Evolutionary conservation across 495 filamentous ascomycete genomes (phyloP).

Genomic region (Aspergillus wentii): DNA sequence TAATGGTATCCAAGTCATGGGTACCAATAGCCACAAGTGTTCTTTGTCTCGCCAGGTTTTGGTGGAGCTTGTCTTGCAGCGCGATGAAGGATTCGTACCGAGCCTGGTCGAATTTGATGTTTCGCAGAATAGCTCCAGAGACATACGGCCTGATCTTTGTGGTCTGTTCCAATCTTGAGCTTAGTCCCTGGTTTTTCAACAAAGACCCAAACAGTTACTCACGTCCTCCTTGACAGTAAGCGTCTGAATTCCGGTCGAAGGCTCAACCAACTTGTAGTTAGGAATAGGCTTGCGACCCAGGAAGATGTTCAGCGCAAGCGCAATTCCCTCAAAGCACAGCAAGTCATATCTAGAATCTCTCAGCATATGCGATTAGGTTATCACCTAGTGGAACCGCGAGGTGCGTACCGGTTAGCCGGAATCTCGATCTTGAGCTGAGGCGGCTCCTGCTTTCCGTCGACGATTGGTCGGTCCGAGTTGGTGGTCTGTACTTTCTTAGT

Average conservation of each 20-base stretch:
- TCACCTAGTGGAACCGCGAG: not conserved
- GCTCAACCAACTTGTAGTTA: slow-evolving; percentile 68
- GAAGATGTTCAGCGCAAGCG: slow-evolving; percentile 95
- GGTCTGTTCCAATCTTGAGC: slow-evolving; percentile 55
- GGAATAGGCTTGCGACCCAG: slow-evolving; percentile 65
- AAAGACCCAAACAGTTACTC: slow-evolving; percentile 16
- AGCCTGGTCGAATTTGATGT: slow-evolving; percentile 84
- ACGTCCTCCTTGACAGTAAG: slow-evolving; percentile 74
- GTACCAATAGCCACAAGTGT: slow-evolving; percentile 95
- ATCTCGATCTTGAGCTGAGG: slow-evolving; percentile 98
- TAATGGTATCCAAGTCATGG: slow-evolving; percentile 88
- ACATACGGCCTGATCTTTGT: slow-evolving; percentile 77
- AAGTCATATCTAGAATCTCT: slow-evolving; percentile 76
- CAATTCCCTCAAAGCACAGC: slow-evolving; percentile 97
- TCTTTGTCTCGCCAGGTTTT: slow-evolving; percentile 88
- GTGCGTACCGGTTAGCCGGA: slow-evolving; percentile 76
- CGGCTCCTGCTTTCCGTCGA: slow-evolving; percentile 75
- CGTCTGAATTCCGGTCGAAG: slow-evolving; percentile 69
- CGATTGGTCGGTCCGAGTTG: slow-evolving; percentile 63
- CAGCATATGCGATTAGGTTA: slow-evolving; percentile 9
- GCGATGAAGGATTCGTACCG: slow-evolving; percentile 96
- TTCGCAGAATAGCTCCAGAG: slow-evolving; percentile 79
- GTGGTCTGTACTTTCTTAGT: slow-evolving; percentile 53
- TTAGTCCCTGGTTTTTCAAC: too few relatives aligned
- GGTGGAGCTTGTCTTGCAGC: slow-evolving; percentile 96